A percentile compares a stretch with the other conserved stretches of the same genome.
These are phyloP conservation scores for Plasmodium inui DNA, from an alignment of 169 alveolate species.

Conservation along the genomic window DNA sequence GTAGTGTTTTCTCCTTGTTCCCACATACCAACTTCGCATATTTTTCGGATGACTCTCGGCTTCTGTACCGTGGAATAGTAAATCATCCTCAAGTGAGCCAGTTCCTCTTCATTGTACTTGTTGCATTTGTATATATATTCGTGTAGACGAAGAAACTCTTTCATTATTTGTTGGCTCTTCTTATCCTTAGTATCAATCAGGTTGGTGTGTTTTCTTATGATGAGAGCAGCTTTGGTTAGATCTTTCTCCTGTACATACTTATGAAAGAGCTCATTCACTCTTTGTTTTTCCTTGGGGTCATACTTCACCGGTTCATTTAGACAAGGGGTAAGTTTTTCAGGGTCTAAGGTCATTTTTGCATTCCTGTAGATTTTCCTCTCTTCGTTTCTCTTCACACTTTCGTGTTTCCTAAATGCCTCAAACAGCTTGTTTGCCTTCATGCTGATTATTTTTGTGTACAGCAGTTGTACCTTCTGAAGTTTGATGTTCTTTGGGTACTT, in stretches of 20 bases:
- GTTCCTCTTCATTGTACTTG: slow-evolving; percentile 75
- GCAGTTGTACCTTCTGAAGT: slow-evolving; percentile 45
- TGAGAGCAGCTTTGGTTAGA: slow-evolving; percentile 80
- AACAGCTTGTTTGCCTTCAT: slow-evolving; percentile 46
- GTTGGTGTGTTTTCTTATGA: slow-evolving; percentile 79
- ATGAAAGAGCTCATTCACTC: slow-evolving; percentile 77
- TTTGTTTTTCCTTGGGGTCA: slow-evolving; percentile 78
- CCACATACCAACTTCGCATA: slow-evolving; percentile 70
- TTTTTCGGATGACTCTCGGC: slow-evolving; percentile 78
- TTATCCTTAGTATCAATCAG: slow-evolving; percentile 26
- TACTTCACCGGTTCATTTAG: slow-evolving; percentile 82
- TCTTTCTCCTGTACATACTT: slow-evolving; percentile 83
- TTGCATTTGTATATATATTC: slow-evolving; percentile 80
- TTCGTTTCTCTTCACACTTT: slow-evolving; percentile 38
- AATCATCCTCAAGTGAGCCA: slow-evolving; percentile 77
- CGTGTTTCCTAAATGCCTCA: slow-evolving; percentile 78
- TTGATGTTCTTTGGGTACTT: slow-evolving; percentile 48
- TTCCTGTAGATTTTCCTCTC: slow-evolving; percentile 51
- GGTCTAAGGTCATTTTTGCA: slow-evolving; percentile 63
- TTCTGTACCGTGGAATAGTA: slow-evolving; percentile 84
- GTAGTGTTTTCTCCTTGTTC: slow-evolving; percentile 82
- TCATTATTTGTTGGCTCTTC: slow-evolving; percentile 64
- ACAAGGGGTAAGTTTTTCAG: slow-evolving; percentile 82
- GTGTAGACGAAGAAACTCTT: slow-evolving; percentile 76
- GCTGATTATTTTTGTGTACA: slow-evolving; percentile 50